These are phyloP conservation scores for Oropetium thomaeum DNA, from an alignment of 176 grass and related monocot genomes.

Conservation along the genomic window DNA sequence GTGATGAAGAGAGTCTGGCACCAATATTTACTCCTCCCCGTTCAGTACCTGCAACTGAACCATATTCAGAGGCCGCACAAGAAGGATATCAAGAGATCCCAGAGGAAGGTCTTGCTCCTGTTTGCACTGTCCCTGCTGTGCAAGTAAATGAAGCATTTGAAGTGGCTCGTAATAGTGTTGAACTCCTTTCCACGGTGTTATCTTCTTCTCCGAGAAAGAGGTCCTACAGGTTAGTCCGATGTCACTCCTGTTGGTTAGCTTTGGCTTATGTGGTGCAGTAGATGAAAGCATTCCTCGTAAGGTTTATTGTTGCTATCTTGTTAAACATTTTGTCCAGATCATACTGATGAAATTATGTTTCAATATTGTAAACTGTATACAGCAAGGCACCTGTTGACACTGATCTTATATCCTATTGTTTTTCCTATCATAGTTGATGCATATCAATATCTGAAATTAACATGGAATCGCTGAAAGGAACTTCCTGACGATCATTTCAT, in stretches of 20 bases:
- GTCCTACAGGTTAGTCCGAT: slow-evolving; percentile 59
- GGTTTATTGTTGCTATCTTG: neutral
- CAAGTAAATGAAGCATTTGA: slow-evolving; percentile 71
- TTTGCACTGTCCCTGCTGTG: slow-evolving; percentile 47
- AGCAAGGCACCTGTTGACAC: neutral
- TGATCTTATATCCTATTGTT: neutral
- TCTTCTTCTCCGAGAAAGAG: slow-evolving; percentile 84
- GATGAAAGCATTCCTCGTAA: neutral
- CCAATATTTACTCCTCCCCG: slow-evolving; percentile 83
- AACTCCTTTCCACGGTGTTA: slow-evolving; percentile 86
- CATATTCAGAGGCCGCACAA: slow-evolving; percentile 46
- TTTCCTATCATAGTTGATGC: neutral
- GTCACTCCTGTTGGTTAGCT: neutral
- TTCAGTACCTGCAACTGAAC: slow-evolving; percentile 49
- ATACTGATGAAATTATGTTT: neutral
- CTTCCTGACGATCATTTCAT: neutral
- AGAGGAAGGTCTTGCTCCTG: slow-evolving; percentile 39
- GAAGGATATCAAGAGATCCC: slow-evolving; percentile 63
- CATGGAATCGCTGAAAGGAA: neutral
- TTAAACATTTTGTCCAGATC: neutral
- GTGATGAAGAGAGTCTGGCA: slow-evolving; percentile 77
- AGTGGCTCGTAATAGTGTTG: slow-evolving; percentile 77
- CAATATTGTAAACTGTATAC: neutral
- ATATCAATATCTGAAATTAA: slow-evolving; percentile 5
- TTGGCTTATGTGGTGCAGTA: neutral